Conservation (phyloP, 139 green algal species). For the Edaphochlamys debaryana region DNA sequence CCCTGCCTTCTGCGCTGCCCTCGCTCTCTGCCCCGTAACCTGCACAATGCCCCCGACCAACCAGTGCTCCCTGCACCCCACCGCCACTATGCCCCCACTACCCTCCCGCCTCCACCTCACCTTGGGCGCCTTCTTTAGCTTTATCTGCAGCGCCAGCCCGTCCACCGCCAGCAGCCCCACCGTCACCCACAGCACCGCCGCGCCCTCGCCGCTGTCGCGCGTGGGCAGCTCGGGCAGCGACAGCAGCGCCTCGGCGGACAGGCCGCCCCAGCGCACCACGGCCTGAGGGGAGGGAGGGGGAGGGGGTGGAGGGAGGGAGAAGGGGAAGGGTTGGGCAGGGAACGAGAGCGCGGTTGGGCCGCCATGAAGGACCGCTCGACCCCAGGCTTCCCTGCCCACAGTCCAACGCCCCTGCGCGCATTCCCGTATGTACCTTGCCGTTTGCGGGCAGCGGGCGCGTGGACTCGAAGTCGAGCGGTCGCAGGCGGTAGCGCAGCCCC, state of each 20-base stretch:
- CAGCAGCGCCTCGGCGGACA: constrained; percentile 60
- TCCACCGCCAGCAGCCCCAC: constrained; percentile 69
- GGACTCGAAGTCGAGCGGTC: constrained; percentile 15
- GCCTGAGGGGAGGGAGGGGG: not conserved
- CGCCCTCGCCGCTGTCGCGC: constrained; percentile 37
- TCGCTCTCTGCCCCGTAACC: too few species aligned
- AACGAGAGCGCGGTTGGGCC: not conserved
- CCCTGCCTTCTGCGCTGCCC: too few species aligned
- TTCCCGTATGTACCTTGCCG: constrained; percentile 49
- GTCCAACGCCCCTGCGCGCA: too few species aligned
- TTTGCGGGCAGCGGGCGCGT: constrained; percentile 30
- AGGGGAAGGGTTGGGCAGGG: not conserved
- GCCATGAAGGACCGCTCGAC: not conserved
- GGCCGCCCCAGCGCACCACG: constrained; percentile 19
- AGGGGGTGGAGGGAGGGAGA: not conserved
- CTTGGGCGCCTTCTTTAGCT: constrained; percentile 30
- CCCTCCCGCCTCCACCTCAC: too few species aligned
- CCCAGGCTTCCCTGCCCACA: not conserved
- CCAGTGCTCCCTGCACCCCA: too few species aligned
- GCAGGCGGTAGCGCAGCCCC: constrained; percentile 45
- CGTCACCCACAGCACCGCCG: constrained; percentile 64
- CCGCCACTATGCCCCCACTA: too few species aligned
- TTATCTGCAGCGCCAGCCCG: constrained; percentile 56
- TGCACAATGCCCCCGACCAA: too few species aligned
- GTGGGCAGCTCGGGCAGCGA: constrained; percentile 61